These are phyloP conservation scores for Azolla pinnata DNA, from an alignment of 75 land plant genomes.

Conservation along the genomic window DNA sequence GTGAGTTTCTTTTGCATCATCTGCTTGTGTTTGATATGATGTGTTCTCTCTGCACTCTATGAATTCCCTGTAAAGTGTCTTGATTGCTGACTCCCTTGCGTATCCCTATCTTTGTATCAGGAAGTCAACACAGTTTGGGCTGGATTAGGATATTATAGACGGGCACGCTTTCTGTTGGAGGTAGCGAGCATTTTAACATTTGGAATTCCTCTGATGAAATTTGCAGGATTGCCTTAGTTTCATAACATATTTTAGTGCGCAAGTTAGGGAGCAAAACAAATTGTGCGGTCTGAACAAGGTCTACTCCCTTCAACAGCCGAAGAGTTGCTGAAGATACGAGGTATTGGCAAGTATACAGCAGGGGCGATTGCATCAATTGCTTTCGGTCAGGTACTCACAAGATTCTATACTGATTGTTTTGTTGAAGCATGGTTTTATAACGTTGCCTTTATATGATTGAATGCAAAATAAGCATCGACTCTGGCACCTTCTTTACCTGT, in stretches of 20 bases:
- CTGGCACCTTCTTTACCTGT: no score
- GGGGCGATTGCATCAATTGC: constrained; percentile 98
- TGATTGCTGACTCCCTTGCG: constrained; percentile 33
- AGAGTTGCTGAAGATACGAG: constrained; percentile 53
- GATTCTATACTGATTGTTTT: no score
- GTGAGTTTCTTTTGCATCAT: no score
- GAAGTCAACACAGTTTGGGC: constrained; percentile 98
- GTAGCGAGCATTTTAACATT: constrained; percentile 17
- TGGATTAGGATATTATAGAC: constrained; percentile 88
- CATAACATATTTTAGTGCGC: not conserved
- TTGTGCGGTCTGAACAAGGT: constrained; percentile 36
- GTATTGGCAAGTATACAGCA: constrained; percentile 92
- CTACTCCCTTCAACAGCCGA: constrained; percentile 52
- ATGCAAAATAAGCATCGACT: no score
- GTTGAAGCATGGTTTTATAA: no score
- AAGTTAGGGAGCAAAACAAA: constrained; percentile 64
- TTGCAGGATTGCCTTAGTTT: not conserved
- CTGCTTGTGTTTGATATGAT: no score
- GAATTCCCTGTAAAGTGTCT: not conserved
- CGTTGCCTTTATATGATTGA: no score
- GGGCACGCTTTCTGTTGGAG: constrained; percentile 89
- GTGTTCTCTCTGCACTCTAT: not conserved
- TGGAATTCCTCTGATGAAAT: not conserved
- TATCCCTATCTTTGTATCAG: constrained; percentile 20
- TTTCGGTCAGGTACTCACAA: constrained; percentile 54